Percentiles rank a stretch among this genome's conserved stretches.
Evolutionary conservation across 2,329 filamentous ascomycete species (phyloP).

Genomic region (Mollisiaceae sp.): DNA sequence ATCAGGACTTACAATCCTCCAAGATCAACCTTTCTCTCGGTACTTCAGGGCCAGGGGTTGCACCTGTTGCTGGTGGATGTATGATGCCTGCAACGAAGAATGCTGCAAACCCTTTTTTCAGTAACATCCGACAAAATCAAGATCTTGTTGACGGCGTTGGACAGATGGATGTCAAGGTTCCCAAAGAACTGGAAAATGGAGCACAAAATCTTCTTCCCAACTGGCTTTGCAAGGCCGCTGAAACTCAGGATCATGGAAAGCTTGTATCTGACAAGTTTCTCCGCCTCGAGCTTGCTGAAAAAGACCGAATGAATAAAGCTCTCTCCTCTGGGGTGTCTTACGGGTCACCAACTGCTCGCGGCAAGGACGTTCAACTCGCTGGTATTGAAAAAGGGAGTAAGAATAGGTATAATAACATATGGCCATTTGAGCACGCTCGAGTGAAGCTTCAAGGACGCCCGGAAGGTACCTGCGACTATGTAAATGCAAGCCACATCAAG

Average conservation of each 20-base stretch:
- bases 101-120: constrained; percentile 86
- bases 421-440: constrained; percentile 92
- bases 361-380: constrained; percentile 70
- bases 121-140: constrained; percentile 95
- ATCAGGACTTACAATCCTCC: constrained; percentile 43
- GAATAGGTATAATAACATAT: constrained; percentile 97
- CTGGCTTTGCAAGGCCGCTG: constrained; percentile 77
- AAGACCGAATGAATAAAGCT: constrained; percentile 90
- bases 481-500: constrained; percentile 90
- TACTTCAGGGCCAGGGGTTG: constrained; percentile 55
- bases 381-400: constrained; percentile 94
- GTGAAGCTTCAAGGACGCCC: constrained; percentile 76
- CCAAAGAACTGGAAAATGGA: constrained; percentile 54
- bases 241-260: constrained; percentile 75
- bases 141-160: constrained; percentile 93
- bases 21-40: constrained; percentile 58
- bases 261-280: constrained; percentile 83
- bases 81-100: constrained; percentile 73
- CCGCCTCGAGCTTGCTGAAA: constrained; percentile 81
- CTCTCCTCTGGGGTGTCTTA: constrained; percentile 65
- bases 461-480: constrained; percentile 81
- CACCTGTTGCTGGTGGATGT: constrained; percentile 89
- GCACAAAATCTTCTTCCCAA: constrained; percentile 60
- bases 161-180: constrained; percentile 70
- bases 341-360: constrained; percentile 47